phyloP scores from a whole-genome alignment of 345 rosid species.

The Populus simonii region DNA sequence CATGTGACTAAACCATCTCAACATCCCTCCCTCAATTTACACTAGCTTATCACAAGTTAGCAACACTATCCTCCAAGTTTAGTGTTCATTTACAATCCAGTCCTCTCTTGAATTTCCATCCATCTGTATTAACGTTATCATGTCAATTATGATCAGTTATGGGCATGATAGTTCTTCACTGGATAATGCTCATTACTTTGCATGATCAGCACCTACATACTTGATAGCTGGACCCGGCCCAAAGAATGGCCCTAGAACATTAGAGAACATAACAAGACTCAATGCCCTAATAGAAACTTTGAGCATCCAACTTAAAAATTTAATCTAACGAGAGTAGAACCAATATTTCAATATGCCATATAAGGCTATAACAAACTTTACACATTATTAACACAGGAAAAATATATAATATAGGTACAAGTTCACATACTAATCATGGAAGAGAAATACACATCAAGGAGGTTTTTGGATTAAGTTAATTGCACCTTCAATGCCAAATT shows the following conservation, averaged over 20 bases:
- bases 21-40: no score
- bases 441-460: background rate
- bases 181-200: no score
- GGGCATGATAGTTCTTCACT: no score
- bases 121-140: no score
- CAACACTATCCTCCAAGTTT: no score
- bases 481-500: conserved; percentile 91
- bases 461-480: background rate
- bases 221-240: background rate
- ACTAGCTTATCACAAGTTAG: no score
- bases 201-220: no score
- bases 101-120: no score
- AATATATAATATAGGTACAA: background rate
- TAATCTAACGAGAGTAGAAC: background rate
- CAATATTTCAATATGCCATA: background rate
- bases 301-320: background rate
- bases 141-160: no score
- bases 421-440: background rate
- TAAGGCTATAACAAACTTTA: background rate
- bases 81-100: no score
- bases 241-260: background rate
- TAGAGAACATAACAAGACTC: background rate
- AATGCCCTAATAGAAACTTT: background rate
- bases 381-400: background rate
- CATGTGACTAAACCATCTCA: no score